A percentile compares a stretch with the other conserved stretches of the same genome.
Evolutionary conservation across 1,284 basidiomycete genomes (phyloP).

Genomic region (Sanghuangporus weigelae): DNA sequence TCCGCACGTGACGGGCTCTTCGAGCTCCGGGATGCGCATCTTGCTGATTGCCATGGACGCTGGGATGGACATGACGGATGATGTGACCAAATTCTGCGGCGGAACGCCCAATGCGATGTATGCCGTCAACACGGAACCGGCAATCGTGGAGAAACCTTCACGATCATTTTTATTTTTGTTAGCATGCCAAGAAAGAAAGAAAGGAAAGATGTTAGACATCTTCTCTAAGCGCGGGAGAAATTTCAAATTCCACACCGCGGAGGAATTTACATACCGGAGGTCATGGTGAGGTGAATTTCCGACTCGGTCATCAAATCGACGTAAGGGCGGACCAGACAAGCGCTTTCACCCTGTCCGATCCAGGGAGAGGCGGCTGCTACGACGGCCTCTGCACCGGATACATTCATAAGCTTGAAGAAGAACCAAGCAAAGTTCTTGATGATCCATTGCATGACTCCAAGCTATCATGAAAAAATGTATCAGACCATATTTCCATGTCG

Average conservation of each 20-base stretch:
- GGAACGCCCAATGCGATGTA: conserved; percentile 84
- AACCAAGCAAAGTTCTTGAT: conserved; percentile 85
- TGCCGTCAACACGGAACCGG: conserved; percentile 82
- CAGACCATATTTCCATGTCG: conserved; percentile 1
- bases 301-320: conserved; percentile 86
- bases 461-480: conserved; percentile 25
- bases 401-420: conserved; percentile 85
- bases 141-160: conserved; percentile 77
- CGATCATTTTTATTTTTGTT: neutral
- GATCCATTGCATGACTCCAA: conserved; percentile 87
- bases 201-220: neutral
- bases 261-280: conserved; percentile 54
- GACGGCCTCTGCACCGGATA: conserved; percentile 88
- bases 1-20: conserved; percentile 83
- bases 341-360: conserved; percentile 86
- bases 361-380: conserved; percentile 89
- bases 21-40: conserved; percentile 76
- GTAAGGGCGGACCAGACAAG: conserved; percentile 81
- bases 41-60: conserved; percentile 91
- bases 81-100: conserved; percentile 79
- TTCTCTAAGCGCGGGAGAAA: neutral
- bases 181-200: neutral
- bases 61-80: conserved; percentile 92
- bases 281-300: conserved; percentile 87
- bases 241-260: neutral